Base-by-base conservation (phyloP, 768 basidiomycete species). In the Calocybe gangraenosa region DNA sequence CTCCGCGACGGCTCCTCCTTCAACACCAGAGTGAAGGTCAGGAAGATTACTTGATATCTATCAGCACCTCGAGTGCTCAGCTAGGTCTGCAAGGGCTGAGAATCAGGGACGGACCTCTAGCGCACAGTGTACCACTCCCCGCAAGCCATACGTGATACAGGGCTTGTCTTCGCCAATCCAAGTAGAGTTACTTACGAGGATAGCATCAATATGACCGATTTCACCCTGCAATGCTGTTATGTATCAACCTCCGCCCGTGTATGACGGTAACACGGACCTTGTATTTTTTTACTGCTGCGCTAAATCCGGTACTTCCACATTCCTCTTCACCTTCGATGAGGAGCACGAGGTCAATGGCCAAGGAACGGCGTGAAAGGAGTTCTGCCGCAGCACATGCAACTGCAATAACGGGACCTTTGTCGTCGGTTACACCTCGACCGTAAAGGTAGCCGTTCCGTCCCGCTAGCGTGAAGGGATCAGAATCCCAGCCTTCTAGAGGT, bases 301-400 rank as follows among this genome's bases (percentile, higher is more conserved):
- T 75, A 57, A 99, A 94, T 0, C 94, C 92, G 3, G 73, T 63
- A 59, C 92, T 95, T 1, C 95, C 95, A n/a, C 81, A 82, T 62
- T 99, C 96, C 60, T 96, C 96, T 60, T 98, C 95, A 0, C 96
- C 96, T 65, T 99, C 96, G 13, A 98, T 82, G 41, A 97, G 64
- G 60, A 98, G 82, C 4, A 97, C 82, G 1, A 99, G 61, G 58
- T 99, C 96, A 0, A 93, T 75, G 18, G 79, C 89, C 2, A 99
- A 76, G 9, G 82, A 76, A 1, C 92, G 74, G 10, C 72, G 69
- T 20, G 81, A 71, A 2, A 93, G 75, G 35, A 98, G 61, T 17
- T 88, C 81, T 0, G 92, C 88, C 9, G 85, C 92, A 0, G 96
- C 96, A 53, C 82, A 90, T 0, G 95, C 96, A 13, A 84, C 76